Percentiles rank a stretch among this genome's conserved stretches.
Evolutionary conservation across 805 yeast genomes (phyloP).

Genomic region (Lipomyces mesembrius): DNA sequence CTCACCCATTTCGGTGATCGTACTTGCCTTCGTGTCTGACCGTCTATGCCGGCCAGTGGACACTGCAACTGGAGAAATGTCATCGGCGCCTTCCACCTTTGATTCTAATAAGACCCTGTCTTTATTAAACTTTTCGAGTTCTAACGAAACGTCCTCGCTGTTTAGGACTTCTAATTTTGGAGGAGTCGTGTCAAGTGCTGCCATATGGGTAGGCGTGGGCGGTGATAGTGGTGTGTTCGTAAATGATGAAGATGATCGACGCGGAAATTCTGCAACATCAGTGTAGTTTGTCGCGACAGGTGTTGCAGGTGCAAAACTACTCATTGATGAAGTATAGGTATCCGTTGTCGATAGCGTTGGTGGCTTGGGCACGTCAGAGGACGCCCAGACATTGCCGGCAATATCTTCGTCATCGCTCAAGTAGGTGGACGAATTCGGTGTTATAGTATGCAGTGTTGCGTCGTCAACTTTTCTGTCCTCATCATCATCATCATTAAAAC

Average conservation of each 20-base stretch:
- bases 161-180: background rate
- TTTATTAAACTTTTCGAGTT: background rate
- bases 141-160: background rate
- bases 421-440: background rate
- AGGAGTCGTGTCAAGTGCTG: background rate
- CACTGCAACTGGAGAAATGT: background rate
- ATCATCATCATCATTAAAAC: background rate
- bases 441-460: background rate
- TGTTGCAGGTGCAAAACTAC: too few relatives aligned
- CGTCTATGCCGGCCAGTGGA: background rate
- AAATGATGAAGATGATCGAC: background rate
- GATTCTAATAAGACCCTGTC: background rate
- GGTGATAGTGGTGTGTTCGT: background rate
- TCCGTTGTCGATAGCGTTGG: background rate
- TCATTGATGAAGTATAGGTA: background rate
- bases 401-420: background rate
- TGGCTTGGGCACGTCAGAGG: background rate
- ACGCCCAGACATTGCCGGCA: background rate
- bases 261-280: background rate
- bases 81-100: background rate
- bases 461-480: background rate
- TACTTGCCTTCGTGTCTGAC: background rate
- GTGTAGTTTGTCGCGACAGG: background rate
- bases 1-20: slow-evolving; percentile 14
- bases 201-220: background rate